A percentile compares a stretch with the other conserved stretches of the same genome.
Conservation (phyloP, 768 basidiomycete species). For the Dioszegia hungarica region DNA sequence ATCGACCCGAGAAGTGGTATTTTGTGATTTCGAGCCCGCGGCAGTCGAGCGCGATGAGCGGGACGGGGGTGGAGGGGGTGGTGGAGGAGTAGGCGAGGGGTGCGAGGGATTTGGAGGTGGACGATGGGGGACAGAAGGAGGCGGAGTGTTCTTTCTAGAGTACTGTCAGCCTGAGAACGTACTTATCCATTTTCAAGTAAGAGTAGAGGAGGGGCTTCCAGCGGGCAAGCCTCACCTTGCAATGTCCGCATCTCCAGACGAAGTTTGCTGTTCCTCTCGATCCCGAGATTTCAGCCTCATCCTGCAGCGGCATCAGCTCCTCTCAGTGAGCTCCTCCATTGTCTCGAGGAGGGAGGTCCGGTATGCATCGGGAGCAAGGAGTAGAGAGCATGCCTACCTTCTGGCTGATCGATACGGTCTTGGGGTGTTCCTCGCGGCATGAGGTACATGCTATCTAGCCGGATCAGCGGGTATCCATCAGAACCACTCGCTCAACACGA, state of each 20-base stretch:
- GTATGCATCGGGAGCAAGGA: background rate
- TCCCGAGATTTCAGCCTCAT: constrained; percentile 45
- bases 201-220: background rate
- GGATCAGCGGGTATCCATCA: background rate
- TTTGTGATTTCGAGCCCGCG: constrained; percentile 44
- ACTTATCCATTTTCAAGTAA: background rate
- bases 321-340: too few species aligned
- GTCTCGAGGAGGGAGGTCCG: too few species aligned
- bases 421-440: constrained; percentile 44
- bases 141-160: constrained; percentile 48
- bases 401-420: constrained; percentile 41
- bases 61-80: constrained; percentile 9
- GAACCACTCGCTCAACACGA: too few species aligned
- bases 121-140: constrained; percentile 33
- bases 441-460: constrained; percentile 19
- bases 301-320: constrained; percentile 22
- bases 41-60: constrained; percentile 45
- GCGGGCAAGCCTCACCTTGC: constrained; percentile 36
- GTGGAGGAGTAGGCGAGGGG: constrained; percentile 29
- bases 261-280: constrained; percentile 47
- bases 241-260: constrained; percentile 44
- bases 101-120: constrained; percentile 23
- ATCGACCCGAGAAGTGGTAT: constrained; percentile 37
- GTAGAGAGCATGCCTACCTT: constrained; percentile 19
- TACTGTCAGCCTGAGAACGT: background rate